Evolutionary conservation across 1,284 basidiomycete genomes (phyloP), one percentile per base, ranked within the genome.

Genomic region (Cutaneotrichosporon mucoides): DNA sequence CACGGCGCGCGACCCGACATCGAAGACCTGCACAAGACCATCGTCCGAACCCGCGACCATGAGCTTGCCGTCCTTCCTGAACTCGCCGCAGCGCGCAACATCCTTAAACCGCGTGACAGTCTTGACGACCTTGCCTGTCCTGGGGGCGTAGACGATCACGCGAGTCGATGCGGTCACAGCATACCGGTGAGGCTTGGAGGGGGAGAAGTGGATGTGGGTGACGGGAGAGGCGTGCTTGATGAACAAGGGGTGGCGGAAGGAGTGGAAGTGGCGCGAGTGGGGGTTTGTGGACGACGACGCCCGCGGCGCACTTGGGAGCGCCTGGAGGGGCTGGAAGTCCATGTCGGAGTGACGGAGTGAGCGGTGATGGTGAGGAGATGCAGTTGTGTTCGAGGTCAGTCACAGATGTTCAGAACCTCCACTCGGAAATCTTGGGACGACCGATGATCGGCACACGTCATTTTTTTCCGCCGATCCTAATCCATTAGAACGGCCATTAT

Each of bases 101-200:
- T 98, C 95, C 77, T 96, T 96, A 81, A 99, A 99, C 38, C 96
- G 82, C 35, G 92, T 89, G 62, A 99, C 93, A 0, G 92, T 96
- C 81, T 99, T 99, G 13, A 88, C 89, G 44, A 97, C 87, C 76
- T 94, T 92, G 76, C 94, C 91, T 7, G 94, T 98, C 61, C 90
- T 86, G 38, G 93, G 92, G 13, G 92, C 92, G 79, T 98, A 98
- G 73, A 99, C 90, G 77, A 99, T 90, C 2, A 99, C 88, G 61
- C 94, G 84, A 0, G 93, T 91, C 0, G 92, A 93, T 1, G 93
- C 89, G 36, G 93, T 97, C 53, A 98, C 93, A 13, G 93, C 95
- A 81, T 94, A 98, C 69, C 89, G 84, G 74, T 97, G 91, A 9
- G 92, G 93, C 75, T 85, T 87, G 50, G 87, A 80, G 4, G 86